phyloP scores from a whole-genome alignment of 805 yeast genomes.

The Lachancea waltii region DNA sequence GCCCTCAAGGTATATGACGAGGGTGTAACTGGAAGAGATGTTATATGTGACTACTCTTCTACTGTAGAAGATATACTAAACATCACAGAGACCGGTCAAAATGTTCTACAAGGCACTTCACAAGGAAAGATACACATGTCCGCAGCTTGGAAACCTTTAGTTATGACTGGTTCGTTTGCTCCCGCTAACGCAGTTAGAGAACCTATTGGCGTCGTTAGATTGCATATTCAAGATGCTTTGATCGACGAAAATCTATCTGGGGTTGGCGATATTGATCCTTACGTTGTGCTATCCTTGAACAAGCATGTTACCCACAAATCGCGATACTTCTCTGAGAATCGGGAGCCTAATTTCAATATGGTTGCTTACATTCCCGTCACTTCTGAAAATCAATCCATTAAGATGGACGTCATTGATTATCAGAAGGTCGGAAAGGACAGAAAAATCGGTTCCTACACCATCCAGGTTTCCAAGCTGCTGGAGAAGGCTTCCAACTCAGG shows the following conservation, averaged over 20 bases:
- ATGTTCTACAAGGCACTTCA: constrained; percentile 47
- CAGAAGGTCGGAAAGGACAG: constrained; percentile 61
- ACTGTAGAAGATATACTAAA: constrained; percentile 43
- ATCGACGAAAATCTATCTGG: constrained; percentile 53
- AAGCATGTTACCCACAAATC: constrained; percentile 55
- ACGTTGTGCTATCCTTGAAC: constrained; percentile 51
- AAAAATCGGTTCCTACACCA: constrained; percentile 50
- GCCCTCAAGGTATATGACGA: constrained; percentile 57
- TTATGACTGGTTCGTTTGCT: constrained; percentile 44
- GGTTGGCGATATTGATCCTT: constrained; percentile 73
- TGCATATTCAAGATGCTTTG: constrained; percentile 49
- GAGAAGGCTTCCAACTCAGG: constrained; percentile 41
- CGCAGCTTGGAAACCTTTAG: constrained; percentile 67
- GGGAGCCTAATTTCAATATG: constrained; percentile 54
- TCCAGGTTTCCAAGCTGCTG: constrained; percentile 45
- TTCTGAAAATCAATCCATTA: constrained; percentile 52
- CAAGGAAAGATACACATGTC: constrained; percentile 48
- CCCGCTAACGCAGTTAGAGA: constrained; percentile 37
- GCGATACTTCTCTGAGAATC: constrained; percentile 44
- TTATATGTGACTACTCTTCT: constrained; percentile 46
- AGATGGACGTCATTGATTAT: constrained; percentile 58
- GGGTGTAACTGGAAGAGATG: constrained; percentile 38
- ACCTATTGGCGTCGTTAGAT: constrained; percentile 61
- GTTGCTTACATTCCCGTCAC: constrained; percentile 55
- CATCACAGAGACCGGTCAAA: constrained; percentile 40